Evolutionary conservation across 1,284 basidiomycete genomes (phyloP).

Genomic region (Agaricales sp.): DNA sequence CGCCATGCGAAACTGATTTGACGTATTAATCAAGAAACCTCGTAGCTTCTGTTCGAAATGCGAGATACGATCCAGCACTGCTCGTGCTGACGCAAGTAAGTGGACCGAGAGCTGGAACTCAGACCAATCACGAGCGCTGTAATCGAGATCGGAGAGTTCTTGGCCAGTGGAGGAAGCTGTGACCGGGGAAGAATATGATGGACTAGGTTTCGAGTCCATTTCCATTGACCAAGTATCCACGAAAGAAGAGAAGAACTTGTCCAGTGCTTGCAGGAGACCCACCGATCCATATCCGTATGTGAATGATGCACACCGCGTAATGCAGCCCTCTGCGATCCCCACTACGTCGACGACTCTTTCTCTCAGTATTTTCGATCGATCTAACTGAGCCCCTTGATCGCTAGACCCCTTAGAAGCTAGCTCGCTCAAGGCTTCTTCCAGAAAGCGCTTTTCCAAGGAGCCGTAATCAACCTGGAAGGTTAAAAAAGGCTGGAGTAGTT

Average conservation of each 20-base stretch:
- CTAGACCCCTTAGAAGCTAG: constrained; percentile 20
- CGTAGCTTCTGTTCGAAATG: constrained; percentile 64
- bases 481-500: constrained; percentile 86
- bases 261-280: constrained; percentile 65
- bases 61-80: constrained; percentile 54
- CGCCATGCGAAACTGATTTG: constrained; percentile 44
- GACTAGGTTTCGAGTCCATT: constrained; percentile 30
- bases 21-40: constrained; percentile 45
- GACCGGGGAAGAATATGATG: constrained; percentile 19
- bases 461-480: constrained; percentile 82
- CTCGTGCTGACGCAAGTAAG: constrained; percentile 67
- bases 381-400: constrained; percentile 30
- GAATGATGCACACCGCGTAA: constrained; percentile 64
- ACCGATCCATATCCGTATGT: constrained; percentile 81
- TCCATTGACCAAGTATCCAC: constrained; percentile 52
- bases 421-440: constrained; percentile 46
- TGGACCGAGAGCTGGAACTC: constrained; percentile 78
- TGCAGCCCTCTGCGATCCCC: constrained; percentile 68
- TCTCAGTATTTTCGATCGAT: constrained; percentile 56
- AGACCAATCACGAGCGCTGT: constrained; percentile 79
- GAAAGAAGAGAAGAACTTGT: constrained; percentile 60
- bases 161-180: constrained; percentile 31
- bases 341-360: constrained; percentile 69
- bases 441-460: constrained; percentile 57
- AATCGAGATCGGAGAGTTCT: constrained; percentile 73